These are phyloP conservation scores for Cinnamomum micranthum DNA, from an alignment of 164 flowering plant species.

Conservation along the genomic window DNA sequence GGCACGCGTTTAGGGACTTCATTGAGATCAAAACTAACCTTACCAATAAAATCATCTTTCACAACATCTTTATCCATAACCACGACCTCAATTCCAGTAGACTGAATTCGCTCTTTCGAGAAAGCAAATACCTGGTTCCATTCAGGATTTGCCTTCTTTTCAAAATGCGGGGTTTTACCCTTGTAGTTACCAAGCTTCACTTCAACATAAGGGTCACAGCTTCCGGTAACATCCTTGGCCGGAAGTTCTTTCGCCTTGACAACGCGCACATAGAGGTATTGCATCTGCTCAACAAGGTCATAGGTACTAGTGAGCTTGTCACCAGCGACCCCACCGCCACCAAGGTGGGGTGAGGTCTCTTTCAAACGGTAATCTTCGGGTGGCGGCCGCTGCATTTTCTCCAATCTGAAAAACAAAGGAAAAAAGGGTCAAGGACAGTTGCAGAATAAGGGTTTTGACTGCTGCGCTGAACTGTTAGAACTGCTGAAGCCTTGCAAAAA, in stretches of 20 bases:
- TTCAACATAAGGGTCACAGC: slow-evolving; percentile 30
- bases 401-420: not conserved
- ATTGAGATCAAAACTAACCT: slow-evolving; percentile 34
- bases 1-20: slow-evolving; percentile 56
- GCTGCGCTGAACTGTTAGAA: not conserved
- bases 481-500: too few relatives aligned
- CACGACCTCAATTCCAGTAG: slow-evolving; percentile 62
- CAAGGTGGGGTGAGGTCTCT: slow-evolving; percentile 81
- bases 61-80: slow-evolving; percentile 67
- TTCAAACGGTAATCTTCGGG: slow-evolving; percentile 64
- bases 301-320: slow-evolving; percentile 82
- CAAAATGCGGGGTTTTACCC: slow-evolving; percentile 22
- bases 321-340: slow-evolving; percentile 53
- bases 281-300: slow-evolving; percentile 89
- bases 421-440: not conserved
- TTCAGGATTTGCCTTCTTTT: slow-evolving; percentile 28
- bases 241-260: slow-evolving; percentile 31
- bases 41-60: slow-evolving; percentile 42
- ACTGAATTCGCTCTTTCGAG: slow-evolving; percentile 77
- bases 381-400: slow-evolving; percentile 16
- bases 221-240: slow-evolving; percentile 17
- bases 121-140: slow-evolving; percentile 81
- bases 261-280: slow-evolving; percentile 27
- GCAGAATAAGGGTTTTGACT: not conserved
- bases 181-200: slow-evolving; percentile 31